Percentiles rank a stretch among this genome's conserved stretches.
These are phyloP conservation scores for Brassica rapa DNA, from an alignment of 345 rosid genomes.

Conservation along the genomic window DNA sequence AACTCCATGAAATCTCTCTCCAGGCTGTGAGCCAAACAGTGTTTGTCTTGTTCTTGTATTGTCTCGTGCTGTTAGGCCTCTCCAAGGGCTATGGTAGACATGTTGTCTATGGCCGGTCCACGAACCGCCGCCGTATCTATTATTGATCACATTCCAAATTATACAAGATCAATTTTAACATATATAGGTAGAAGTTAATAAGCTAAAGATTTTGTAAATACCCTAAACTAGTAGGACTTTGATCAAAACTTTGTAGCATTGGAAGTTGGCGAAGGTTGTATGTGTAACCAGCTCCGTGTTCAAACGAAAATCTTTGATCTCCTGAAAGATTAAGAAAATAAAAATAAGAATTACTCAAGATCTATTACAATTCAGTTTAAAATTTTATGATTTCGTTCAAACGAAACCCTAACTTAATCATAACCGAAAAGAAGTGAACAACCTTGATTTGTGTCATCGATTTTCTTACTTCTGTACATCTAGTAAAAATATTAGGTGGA, in stretches of 20 bases:
- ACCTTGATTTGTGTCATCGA: slow-evolving; percentile 59
- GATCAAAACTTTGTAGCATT: slow-evolving; percentile 59
- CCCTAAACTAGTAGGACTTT: slow-evolving; percentile 46
- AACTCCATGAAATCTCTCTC: slow-evolving; percentile 39
- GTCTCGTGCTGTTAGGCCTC: slow-evolving; percentile 40
- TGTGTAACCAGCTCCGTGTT: slow-evolving; percentile 49
- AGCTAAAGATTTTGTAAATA: slow-evolving; percentile 11
- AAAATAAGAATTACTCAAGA: not conserved
- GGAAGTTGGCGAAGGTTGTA: slow-evolving; percentile 67
- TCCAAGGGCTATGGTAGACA: slow-evolving; percentile 40
- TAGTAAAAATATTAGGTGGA: slow-evolving; percentile 24
- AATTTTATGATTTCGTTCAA: not conserved
- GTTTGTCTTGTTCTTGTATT: slow-evolving; percentile 42
- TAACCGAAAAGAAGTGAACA: not conserved
- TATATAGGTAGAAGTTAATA: not conserved
- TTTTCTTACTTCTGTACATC: slow-evolving; percentile 82
- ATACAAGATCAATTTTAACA: not conserved
- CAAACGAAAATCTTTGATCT: slow-evolving; percentile 55
- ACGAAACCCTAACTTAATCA: slow-evolving; percentile 41
- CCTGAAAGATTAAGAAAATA: slow-evolving; percentile 18
- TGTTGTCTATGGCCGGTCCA: slow-evolving; percentile 48
- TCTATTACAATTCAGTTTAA: not conserved
- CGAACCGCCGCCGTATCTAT: slow-evolving; percentile 52
- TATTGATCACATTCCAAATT: slow-evolving; percentile 7
- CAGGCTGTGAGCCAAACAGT: slow-evolving; percentile 39